Conservation (phyloP, 2,329 filamentous ascomycete genomes). For the Monilinia aucupariae region DNA sequence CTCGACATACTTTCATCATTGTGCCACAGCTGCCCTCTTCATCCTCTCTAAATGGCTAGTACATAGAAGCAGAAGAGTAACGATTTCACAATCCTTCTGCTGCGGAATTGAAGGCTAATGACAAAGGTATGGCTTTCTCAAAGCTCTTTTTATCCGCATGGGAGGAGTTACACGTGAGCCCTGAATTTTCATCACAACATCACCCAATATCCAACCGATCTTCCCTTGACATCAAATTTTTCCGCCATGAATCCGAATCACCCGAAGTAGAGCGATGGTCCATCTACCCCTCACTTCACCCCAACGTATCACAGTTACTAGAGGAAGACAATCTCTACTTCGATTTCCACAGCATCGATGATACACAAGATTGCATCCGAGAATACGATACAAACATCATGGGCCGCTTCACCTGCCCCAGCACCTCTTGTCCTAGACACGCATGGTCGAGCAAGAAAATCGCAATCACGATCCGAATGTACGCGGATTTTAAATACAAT, state of each 20-base stretch:
- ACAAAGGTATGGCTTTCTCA: background rate
- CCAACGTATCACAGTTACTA: conserved; percentile 34
- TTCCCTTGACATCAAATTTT: background rate
- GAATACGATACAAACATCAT: conserved; percentile 41
- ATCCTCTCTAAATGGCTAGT: background rate
- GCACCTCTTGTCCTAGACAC: conserved; percentile 30
- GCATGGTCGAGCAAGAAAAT: conserved; percentile 41
- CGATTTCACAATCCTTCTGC: background rate
- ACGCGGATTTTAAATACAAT: conserved; percentile 38
- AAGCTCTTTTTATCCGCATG: background rate
- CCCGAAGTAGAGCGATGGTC: background rate
- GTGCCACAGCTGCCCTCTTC: background rate
- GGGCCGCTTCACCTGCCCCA: conserved; percentile 39
- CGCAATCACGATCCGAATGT: conserved; percentile 41
- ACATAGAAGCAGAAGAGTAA: background rate
- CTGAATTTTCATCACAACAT: background rate
- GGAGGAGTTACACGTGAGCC: background rate
- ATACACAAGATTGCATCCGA: conserved; percentile 26
- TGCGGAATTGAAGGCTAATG: background rate
- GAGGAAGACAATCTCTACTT: conserved; percentile 33
- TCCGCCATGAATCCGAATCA: background rate
- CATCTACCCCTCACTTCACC: conserved; percentile 35
- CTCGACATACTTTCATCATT: background rate
- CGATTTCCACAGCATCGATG: conserved; percentile 34
- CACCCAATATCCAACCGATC: background rate